Evolutionary conservation across 768 basidiomycete species (phyloP), one percentile per base, ranked within the genome.

Genomic region (Phlegmacium glaucopus): DNA sequence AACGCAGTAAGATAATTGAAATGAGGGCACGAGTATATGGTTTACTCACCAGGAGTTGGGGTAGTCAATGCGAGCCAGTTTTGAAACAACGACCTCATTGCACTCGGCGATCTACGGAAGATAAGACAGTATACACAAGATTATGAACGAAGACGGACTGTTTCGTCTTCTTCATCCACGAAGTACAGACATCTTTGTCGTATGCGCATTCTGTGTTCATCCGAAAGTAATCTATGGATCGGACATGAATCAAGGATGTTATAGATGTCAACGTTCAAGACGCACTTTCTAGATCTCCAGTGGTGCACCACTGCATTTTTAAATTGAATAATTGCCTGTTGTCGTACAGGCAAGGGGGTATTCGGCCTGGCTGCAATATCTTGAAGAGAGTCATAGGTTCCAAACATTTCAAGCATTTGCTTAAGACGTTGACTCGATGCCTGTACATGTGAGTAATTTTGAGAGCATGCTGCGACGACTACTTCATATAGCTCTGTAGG

Each of bases 241-340:
- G 40, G 10, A 16, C 32, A 16, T 15, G 46, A 44, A 55, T 47
- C 47, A 44, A 37, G 47, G 41, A 48, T 46, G n/a, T 45, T 40
- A 51, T 36, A 11, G 26, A 38, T n/a, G 32, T 4, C 16, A 37
- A 22, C n/a, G 16, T 44, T 43, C 25, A 17, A 25, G 39, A 39
- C 77, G 60, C 54, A 89, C 90, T 82, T 90, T 69, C 83, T 70
- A 27, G 83, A 85, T 60, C 78, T 75, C 93, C 93, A 95, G 58
- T 89, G 84, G 41, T 68, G 68, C 4, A 83, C 63, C 2, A 83
- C 84, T 1, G 77, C 75, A 56, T 94, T 94, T 69, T 94, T 94
- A 71, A 94, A 87, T 59, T 92, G 90, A 46, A 94, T 87, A 52
- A 91, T 89, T 18, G 87, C 82, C 62, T 89, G 87, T 55, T 87